Conservation (phyloP, 129 eudicot species). For the Erigeron canadensis region DNA sequence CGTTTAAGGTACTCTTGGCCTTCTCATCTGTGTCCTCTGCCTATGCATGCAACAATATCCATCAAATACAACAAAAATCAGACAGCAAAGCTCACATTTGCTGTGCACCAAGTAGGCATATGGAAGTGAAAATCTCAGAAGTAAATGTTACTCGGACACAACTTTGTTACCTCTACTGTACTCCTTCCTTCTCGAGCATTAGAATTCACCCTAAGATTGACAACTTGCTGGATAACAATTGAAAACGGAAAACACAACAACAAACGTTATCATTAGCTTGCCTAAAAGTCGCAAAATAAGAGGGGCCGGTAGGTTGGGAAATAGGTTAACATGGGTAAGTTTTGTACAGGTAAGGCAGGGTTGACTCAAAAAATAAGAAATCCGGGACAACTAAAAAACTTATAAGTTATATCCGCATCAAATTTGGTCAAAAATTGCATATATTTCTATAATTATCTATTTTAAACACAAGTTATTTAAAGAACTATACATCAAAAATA, state of each 20-base stretch:
- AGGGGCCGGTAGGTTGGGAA: neutral
- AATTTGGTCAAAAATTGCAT: neutral
- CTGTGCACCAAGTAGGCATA: neutral
- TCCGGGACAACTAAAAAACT: too few relatives aligned
- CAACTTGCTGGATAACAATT: constrained; percentile 54
- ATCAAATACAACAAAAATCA: neutral
- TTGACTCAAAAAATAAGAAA: too few relatives aligned
- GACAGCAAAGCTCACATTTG: neutral
- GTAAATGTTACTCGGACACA: neutral
- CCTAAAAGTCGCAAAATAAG: neutral
- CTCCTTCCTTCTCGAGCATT: constrained; percentile 93
- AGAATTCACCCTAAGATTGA: constrained; percentile 72
- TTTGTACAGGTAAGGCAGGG: neutral
- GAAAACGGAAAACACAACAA: constrained; percentile 4
- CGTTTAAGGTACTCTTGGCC: constrained; percentile 42
- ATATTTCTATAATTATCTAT: too few relatives aligned
- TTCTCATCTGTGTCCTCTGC: constrained; percentile 36
- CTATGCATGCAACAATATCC: constrained; percentile 33
- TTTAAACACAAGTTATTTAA: too few relatives aligned
- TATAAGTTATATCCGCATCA: too few relatives aligned
- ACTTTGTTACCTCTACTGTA: constrained; percentile 65
- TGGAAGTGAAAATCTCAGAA: constrained; percentile 1
- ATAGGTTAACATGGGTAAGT: neutral
- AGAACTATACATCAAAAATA: neutral
- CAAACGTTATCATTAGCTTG: neutral